Base-by-base conservation (phyloP, 2,329 filamentous ascomycete genomes). In the Beauveria medogensis region DNA sequence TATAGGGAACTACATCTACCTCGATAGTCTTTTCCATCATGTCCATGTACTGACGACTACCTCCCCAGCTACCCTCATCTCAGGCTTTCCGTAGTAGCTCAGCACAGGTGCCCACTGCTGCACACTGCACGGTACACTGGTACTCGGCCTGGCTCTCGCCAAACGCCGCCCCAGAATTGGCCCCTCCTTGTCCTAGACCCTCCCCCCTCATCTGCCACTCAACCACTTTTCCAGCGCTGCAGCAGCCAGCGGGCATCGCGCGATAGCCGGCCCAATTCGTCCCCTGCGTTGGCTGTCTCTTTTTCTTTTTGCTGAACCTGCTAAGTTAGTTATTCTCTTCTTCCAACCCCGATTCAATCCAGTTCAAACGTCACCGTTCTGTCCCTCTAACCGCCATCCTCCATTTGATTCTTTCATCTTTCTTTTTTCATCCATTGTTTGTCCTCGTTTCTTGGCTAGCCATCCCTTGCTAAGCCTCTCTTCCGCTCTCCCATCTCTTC, bases 111-210 rank as follows among this genome's bases (percentile, higher is more conserved):
- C 51, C 30, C 30, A 34, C 30, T 34, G 30, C 30, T 30, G 30
- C 12, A 37, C 34, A 5, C 5, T 37, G 12, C 34, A 37, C 14
- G 14, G 14, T 16, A 12, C 34, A 43, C 51, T 54, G 51, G 51
- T 54, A 54, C 51, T 54, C 51, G 37, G 54, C 41, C 43, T 58
- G 55, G 55, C 55, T 48, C 44, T 58, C 55, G 44, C 44, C 20
- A 47, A 46, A n/a, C n/a, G n/a, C 43, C 8, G 43, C 43, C 43
- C 43, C 43, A 46, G 34, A 37, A 37, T 16, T 37, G 34, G 34
- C 34, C 34, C 34, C 34, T 37, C 34, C 34, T 16, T 37, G 34
- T 37, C 34, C 34, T 14, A 47, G 41, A 44, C n/a, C 41, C n/a
- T 18, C 26, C 47, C 24, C 26, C 14, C 24, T 28, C 16, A 16